Evolutionary conservation across 768 basidiomycete species (phyloP).

Genomic region (Serendipita sp.): DNA sequence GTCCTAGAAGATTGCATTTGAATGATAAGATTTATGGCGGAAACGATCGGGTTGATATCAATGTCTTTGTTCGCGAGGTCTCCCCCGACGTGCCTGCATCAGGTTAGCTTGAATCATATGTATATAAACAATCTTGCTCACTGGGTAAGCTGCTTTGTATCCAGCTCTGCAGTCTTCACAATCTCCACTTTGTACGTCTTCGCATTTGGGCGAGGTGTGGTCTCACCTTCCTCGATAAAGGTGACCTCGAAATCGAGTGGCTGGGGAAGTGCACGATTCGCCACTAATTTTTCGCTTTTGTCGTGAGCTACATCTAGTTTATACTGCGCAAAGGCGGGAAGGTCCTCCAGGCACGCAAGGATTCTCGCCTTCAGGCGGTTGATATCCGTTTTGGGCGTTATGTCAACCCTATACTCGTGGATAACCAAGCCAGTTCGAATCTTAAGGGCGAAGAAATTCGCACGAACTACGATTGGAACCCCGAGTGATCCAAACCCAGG

Average conservation of each 20-base stretch:
- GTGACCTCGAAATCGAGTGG: conserved; percentile 21
- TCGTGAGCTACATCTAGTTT: conserved; percentile 36
- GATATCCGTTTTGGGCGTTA: conserved; percentile 28
- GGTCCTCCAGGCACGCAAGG: conserved; percentile 36
- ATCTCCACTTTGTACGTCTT: conserved; percentile 29
- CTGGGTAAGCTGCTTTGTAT: conserved; percentile 26
- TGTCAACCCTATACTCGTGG: conserved; percentile 38
- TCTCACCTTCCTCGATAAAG: conserved; percentile 32
- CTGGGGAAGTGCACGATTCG: conserved; percentile 25
- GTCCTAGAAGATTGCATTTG: conserved; percentile 32
- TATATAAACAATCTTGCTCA: conserved; percentile 13
- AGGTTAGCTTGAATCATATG: background rate
- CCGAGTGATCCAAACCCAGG: conserved; percentile 42
- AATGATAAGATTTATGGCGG: conserved; percentile 49
- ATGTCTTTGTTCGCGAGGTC: conserved; percentile 34
- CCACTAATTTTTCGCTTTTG: conserved; percentile 28
- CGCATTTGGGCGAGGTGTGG: conserved; percentile 20
- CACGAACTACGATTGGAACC: conserved; percentile 30
- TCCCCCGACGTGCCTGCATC: conserved; percentile 38
- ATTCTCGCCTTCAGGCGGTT: conserved; percentile 32
- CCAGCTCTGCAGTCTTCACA: conserved; percentile 27
- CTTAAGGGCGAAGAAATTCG: conserved; percentile 45
- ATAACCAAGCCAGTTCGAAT: conserved; percentile 26
- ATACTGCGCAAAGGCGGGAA: conserved; percentile 21
- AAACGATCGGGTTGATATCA: conserved; percentile 40